Base-by-base conservation (phyloP, 2,329 filamentous ascomycete species). In the Verruconis gallopava region DNA sequence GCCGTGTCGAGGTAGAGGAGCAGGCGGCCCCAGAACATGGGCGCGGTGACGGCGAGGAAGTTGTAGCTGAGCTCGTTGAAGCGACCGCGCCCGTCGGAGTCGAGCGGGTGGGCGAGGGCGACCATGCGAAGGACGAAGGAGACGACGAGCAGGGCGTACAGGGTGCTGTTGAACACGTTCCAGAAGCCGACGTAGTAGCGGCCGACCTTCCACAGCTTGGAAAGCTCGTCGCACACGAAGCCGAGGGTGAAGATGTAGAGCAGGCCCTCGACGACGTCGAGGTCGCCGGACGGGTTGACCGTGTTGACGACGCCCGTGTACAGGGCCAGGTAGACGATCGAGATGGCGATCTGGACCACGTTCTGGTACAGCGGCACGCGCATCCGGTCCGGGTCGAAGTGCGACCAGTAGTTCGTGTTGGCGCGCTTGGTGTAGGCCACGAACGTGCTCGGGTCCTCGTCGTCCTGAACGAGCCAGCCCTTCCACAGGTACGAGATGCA, bases 391-490 rank as follows among this genome's bases (percentile, higher is more conserved):
- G 91, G 91, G 54, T 96, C 83, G 52, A 96, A 77, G 57, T 98
- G 91, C 1, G 73, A 66, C 65, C 80, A 75, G 61, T 91, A 93
- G 35, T 69, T 72, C 1, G 77, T 78, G 56, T 88, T 83, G 45
- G 80, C 84, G 57, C 85, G 85, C 46, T 85, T 71, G 51, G 79
- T 76, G 67, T 93, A 98, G 55, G 88, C 80, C 42, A 95, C 73
- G 56, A 98, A 98, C 40, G 77, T 78, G n/a, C 79, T 77, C 0
- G 89, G 82, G 51, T 96, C 88, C 38, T 88, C 72, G 52, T 95
- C 86, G 50, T 95, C 85, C 58, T 98, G 91, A n/a, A 94, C 79
- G 5, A 96, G 69, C 91, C 91, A 98, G 17, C 91, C 91, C 47
- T 78, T 77, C 91, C 91, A 98, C 5, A 98, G 77, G 55, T 93